Conservation (phyloP, 1,284 basidiomycete species). For the Phellopilus nigrolimitatus region DNA sequence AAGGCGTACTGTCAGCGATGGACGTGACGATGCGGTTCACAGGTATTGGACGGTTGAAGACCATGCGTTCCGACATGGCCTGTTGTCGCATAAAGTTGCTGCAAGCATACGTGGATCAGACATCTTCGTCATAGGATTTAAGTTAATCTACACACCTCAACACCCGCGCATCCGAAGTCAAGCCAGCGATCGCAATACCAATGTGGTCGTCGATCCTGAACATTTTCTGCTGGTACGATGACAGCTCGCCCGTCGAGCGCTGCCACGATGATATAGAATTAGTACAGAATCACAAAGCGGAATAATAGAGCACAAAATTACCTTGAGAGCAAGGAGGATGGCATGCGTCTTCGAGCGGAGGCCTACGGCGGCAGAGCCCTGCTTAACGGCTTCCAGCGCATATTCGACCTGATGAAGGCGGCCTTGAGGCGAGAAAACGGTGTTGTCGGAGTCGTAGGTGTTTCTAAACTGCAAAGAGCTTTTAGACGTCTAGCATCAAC, state of each 20-base stretch:
- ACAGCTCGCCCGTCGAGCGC: constrained; percentile 98
- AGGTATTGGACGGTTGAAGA: constrained; percentile 92
- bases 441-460: constrained; percentile 95
- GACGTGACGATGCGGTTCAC: constrained; percentile 89
- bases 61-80: constrained; percentile 92
- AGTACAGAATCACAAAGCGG: not conserved
- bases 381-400: constrained; percentile 98
- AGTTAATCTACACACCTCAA: constrained; percentile 59
- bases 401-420: constrained; percentile 97
- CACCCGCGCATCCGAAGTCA: constrained; percentile 97
- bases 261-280: constrained; percentile 32
- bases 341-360: constrained; percentile 94
- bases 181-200: constrained; percentile 96
- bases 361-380: constrained; percentile 97
- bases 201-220: constrained; percentile 99
- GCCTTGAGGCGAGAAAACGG: constrained; percentile 91
- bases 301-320: constrained; percentile 29
- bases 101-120: constrained; percentile 12
- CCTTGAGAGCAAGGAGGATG: constrained; percentile 90
- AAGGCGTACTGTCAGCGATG: constrained; percentile 86
- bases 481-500: not conserved
- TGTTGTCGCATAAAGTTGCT: constrained; percentile 99
- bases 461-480: constrained; percentile 70
- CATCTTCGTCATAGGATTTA: not conserved
- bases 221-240: constrained; percentile 99